A percentile compares a stretch with the other conserved stretches of the same genome.
phyloP scores from a whole-genome alignment of 257 asterid species.

The Solanum virginianum region DNA sequence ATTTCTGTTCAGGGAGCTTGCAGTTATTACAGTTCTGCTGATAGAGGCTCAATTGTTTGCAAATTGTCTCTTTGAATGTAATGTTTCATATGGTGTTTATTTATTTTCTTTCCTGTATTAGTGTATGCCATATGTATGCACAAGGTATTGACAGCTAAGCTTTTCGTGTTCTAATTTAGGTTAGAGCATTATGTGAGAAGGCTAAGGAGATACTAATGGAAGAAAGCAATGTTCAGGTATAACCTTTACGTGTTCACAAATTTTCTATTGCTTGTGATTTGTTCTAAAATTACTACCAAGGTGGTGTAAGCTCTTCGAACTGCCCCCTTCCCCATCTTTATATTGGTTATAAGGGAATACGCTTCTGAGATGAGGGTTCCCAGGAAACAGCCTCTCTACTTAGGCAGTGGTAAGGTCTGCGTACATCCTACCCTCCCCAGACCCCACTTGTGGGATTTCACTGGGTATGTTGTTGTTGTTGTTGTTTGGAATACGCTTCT shows the following conservation, averaged over 20 bases:
- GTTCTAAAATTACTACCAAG: not conserved
- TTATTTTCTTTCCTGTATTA: not conserved
- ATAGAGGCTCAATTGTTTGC: not conserved
- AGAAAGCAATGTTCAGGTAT: slow-evolving; percentile 96
- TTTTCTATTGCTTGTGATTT: not conserved
- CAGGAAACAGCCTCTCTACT: too few species aligned
- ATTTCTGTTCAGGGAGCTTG: not conserved
- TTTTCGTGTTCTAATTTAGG: slow-evolving; percentile 33
- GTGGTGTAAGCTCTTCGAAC: not conserved
- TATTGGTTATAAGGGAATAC: not conserved
- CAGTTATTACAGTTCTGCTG: not conserved
- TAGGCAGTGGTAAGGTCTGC: too few species aligned
- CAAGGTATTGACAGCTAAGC: not conserved
- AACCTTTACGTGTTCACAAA: not conserved
- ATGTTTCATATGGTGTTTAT: not conserved
- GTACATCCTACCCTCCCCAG: too few species aligned
- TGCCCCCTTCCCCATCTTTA: not conserved
- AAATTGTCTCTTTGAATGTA: not conserved
- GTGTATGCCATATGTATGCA: not conserved
- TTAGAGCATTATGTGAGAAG: slow-evolving; percentile 74
- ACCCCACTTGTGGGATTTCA: too few species aligned
- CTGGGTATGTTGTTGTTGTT: too few species aligned
- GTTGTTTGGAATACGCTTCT: not conserved
- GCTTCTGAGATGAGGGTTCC: too few species aligned
- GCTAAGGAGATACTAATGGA: slow-evolving; percentile 87